Evolutionary conservation across 1,284 basidiomycete genomes (phyloP).

Genomic region (Cutaneotrichosporon dermatis): DNA sequence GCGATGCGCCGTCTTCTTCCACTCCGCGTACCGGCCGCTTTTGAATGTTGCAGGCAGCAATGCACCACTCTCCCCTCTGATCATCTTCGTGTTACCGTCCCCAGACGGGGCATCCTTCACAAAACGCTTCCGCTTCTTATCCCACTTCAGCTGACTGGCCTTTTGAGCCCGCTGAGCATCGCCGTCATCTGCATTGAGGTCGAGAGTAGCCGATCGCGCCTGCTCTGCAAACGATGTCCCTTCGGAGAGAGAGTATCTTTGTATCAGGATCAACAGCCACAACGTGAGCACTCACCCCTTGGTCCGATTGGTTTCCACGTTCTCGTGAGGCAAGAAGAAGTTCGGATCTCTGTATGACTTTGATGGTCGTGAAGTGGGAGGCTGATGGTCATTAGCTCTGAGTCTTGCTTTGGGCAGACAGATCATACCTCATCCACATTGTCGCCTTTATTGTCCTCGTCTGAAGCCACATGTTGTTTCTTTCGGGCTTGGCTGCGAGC

Average conservation of each 20-base stretch:
- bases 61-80: slow-evolving; percentile 87
- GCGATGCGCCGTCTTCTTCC: slow-evolving; percentile 55
- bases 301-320: slow-evolving; percentile 77
- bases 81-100: slow-evolving; percentile 89
- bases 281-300: slow-evolving; percentile 61
- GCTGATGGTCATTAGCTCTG: too few relatives aligned
- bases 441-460: neutral
- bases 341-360: slow-evolving; percentile 67
- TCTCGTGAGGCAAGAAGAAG: slow-evolving; percentile 88
- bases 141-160: slow-evolving; percentile 71
- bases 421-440: neutral
- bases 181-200: slow-evolving; percentile 77
- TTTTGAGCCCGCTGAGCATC: slow-evolving; percentile 61
- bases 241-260: slow-evolving; percentile 77
- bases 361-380: too few relatives aligned
- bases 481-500: neutral
- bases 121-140: slow-evolving; percentile 95
- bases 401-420: too few relatives aligned
- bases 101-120: slow-evolving; percentile 77
- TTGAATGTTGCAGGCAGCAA: slow-evolving; percentile 90
- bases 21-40: slow-evolving; percentile 90
- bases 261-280: neutral
- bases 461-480: neutral
- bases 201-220: slow-evolving; percentile 73
- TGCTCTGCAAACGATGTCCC: slow-evolving; percentile 81